Evolutionary conservation across 176 grass and related monocot genomes (phyloP), one percentile per base, ranked within the genome.

Genomic region (Eremochloa ophiuroides): DNA sequence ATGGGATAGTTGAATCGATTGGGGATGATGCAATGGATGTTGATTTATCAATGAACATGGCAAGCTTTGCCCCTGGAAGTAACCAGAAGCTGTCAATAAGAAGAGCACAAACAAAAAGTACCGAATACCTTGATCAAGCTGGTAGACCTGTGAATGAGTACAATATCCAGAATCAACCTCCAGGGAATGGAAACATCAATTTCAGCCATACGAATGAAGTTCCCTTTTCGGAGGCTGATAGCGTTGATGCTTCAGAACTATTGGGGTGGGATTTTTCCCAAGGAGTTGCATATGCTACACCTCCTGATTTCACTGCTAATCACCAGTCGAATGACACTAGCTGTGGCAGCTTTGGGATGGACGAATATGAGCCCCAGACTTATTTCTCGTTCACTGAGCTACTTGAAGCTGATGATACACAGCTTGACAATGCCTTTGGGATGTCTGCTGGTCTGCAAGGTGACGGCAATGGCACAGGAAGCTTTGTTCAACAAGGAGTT

Each of bases 31-130:
- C 47, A n/a, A 6, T 74, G 35, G 85, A 91, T 70, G 37, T 77
- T 79, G 80, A 81, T 86, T 80, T 75, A 38, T 80, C 87, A 51
- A 68, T 42, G 53, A 87, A 70, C 66, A 80, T 77, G 76, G 8
- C 47, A 73, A 79, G 41, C 22, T 66, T 86, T 53, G 44, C 61
- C 5, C 29, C 68, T 14, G 84, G 84, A 79, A 78, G 60, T 59
- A 88, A 90, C 74, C 87, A 93, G 71, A 99, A 96, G 28, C 67
- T 99, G 74, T 91, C 93, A 26, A 62, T 99, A 48, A 93, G 97
- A 87, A 95, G 97, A 82, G 74, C 91, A 74, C 91, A 91, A 10
- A 34, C 74, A 76, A 91, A 85, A 82, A 82, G 80, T 41, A 33
- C 22, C n/a, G 73, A 91, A 74, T 78, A 87, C 84, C 41, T 77